Base-by-base conservation (phyloP, 495 filamentous ascomycete species). In the Recurvomyces mirabilis region DNA sequence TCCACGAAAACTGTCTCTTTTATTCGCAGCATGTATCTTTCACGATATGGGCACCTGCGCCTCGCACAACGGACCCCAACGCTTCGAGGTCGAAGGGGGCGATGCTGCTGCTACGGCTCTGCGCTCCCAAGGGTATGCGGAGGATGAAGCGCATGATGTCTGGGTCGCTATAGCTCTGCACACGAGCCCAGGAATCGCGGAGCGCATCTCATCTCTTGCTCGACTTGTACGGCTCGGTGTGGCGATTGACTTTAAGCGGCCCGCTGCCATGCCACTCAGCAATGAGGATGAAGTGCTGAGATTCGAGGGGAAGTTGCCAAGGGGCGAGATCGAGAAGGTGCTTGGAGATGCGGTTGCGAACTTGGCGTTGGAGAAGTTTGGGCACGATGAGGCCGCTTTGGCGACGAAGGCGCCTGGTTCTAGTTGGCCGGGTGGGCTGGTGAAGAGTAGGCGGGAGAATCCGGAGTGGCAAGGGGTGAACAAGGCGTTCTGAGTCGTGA, bases 121-220 rank as follows among this genome's bases (percentile, higher is more conserved):
- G 11, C 43, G 49, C 0, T 0, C 30, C 3, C 56, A 64, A 20
- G 53, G 49, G 2, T 26, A 57, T 2, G 26, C 37, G n/a, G 62
- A 64, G 18, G 41, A 43, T 3, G 53, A 60, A 26, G 51, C 55
- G 2, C 59, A 63, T 7, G 64, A 68, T 14, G 62, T 65, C 5
- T 73, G 69, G 68, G 40, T 66, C 13, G 68, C 67, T 15, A 65
- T 71, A 43, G 53, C 64, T 15, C 29, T 69, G 32, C 69, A 73
- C 40, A 69, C 67, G 0, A 62, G 50, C 13, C 60, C 65, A 0
- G 61, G 61, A 0, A 67, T 73, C 33, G 65, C 67, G 17, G 67
- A 73, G 54, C 56, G 67, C 4, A 60, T 70, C 11, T 57, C 55
- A 24, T 51, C 61, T 19, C 53, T 62, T 2, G 55, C 59, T 0